Percentiles rank a stretch among this genome's conserved stretches.
Evolutionary conservation across 1,284 basidiomycete genomes (phyloP).

Genomic region (Boletellus deceptivus): DNA sequence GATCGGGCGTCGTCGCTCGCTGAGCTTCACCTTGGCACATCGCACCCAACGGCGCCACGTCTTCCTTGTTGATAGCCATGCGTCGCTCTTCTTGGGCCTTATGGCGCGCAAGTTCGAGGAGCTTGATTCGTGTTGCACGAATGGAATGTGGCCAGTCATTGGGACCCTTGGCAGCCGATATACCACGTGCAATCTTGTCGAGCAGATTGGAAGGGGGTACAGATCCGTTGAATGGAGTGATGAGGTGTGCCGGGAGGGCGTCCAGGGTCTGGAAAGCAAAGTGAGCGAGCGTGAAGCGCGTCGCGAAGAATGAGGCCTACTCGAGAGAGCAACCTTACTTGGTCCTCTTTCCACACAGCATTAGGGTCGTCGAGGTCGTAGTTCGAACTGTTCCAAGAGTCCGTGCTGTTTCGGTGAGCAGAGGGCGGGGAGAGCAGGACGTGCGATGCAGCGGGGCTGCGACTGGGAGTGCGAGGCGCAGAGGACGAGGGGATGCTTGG

Average conservation of each 20-base stretch:
- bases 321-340: constrained; percentile 61
- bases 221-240: constrained; percentile 78
- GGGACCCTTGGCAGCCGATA: constrained; percentile 66
- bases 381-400: constrained; percentile 80
- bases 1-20: constrained; percentile 25
- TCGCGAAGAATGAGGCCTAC: constrained; percentile 40
- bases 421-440: constrained; percentile 48
- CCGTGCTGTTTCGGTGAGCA: constrained; percentile 66
- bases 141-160: constrained; percentile 77
- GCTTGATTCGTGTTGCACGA: constrained; percentile 73
- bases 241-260: constrained; percentile 73
- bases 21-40: constrained; percentile 11
- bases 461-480: constrained; percentile 49
- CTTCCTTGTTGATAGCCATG: constrained; percentile 38
- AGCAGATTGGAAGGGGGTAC: constrained; percentile 79
- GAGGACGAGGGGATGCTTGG: constrained; percentile 45
- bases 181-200: constrained; percentile 76
- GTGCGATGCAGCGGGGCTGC: constrained; percentile 44
- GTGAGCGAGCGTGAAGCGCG: constrained; percentile 11
- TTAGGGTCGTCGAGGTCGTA: constrained; percentile 55
- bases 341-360: constrained; percentile 72
- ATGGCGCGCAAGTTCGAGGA: constrained; percentile 66
- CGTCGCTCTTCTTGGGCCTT: constrained; percentile 54
- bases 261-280: constrained; percentile 56
- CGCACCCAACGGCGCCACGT: constrained; percentile 9